These are phyloP conservation scores for Lachnellula willkommii DNA, from an alignment of 2,329 filamentous ascomycete species.

Conservation along the genomic window DNA sequence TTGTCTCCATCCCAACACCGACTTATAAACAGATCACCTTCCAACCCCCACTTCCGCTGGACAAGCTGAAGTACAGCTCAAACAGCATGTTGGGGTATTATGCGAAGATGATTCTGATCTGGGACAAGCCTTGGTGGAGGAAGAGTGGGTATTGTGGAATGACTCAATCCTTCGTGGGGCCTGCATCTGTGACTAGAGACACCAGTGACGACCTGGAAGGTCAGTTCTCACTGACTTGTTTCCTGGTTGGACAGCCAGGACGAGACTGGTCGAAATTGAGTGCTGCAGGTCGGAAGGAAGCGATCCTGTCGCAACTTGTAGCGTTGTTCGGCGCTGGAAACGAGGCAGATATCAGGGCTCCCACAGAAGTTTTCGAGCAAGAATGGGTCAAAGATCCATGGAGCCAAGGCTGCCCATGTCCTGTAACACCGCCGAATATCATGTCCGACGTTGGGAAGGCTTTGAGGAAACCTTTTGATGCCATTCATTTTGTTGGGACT, in stretches of 20 bases:
- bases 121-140: constrained; percentile 12
- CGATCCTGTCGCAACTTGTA: background rate
- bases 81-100: constrained; percentile 39
- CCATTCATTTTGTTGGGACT: constrained; percentile 46
- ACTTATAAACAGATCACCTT: constrained; percentile 43
- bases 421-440: constrained; percentile 2
- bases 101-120: constrained; percentile 35
- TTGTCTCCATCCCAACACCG: constrained; percentile 46
- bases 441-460: constrained; percentile 9
- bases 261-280: constrained; percentile 4
- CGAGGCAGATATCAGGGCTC: background rate
- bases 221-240: constrained; percentile 27
- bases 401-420: constrained; percentile 22
- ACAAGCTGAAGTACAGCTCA: constrained; percentile 33
- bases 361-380: constrained; percentile 11
- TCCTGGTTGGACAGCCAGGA: constrained; percentile 36
- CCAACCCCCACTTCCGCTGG: constrained; percentile 38
- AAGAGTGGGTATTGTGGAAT: constrained; percentile 34
- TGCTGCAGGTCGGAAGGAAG: background rate
- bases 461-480: constrained; percentile 32
- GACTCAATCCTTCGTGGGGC: constrained; percentile 36
- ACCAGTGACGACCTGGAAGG: constrained; percentile 39
- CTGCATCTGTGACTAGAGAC: constrained; percentile 38
- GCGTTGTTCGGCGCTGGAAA: background rate
- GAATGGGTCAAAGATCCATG: constrained; percentile 22